Conservation (phyloP, 176 grass and related monocot species). For the Triticum monococcum region DNA sequence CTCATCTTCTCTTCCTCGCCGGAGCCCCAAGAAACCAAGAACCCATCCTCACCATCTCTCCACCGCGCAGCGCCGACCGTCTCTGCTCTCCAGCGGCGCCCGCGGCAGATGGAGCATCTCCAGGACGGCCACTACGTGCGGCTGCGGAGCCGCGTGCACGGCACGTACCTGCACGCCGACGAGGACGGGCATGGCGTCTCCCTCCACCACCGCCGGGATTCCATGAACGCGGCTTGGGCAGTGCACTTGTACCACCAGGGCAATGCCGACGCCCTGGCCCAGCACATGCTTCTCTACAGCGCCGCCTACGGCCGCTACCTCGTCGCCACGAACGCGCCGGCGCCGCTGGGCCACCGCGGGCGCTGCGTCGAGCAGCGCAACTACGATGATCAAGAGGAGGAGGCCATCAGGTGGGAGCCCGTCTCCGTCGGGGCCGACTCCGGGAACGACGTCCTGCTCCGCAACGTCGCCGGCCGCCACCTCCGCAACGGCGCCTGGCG, state of each 20-base stretch:
- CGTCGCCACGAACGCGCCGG: background rate
- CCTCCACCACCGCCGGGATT: background rate
- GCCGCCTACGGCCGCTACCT: constrained; percentile 36
- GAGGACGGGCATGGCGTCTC: background rate
- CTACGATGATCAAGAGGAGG: background rate
- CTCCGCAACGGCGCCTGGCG: too few species aligned
- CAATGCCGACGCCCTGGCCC: background rate
- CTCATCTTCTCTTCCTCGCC: background rate
- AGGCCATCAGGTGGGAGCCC: background rate
- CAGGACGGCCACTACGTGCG: background rate
- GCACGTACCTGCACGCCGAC: constrained; percentile 18
- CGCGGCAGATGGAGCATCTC: constrained; percentile 5
- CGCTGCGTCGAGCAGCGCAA: background rate
- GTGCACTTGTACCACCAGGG: background rate
- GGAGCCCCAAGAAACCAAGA: background rate
- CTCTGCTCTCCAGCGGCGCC: background rate
- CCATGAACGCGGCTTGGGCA: background rate
- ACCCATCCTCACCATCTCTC: background rate
- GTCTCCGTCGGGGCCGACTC: background rate
- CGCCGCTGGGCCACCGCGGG: background rate
- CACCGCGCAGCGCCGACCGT: background rate
- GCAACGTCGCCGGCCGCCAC: background rate
- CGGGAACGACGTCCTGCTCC: background rate
- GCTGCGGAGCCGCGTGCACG: constrained; percentile 16
- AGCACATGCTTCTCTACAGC: background rate